Percentiles rank a stretch among this genome's conserved stretches.
phyloP scores from a whole-genome alignment of 768 basidiomycete genomes.

The Psilocybe sp. region DNA sequence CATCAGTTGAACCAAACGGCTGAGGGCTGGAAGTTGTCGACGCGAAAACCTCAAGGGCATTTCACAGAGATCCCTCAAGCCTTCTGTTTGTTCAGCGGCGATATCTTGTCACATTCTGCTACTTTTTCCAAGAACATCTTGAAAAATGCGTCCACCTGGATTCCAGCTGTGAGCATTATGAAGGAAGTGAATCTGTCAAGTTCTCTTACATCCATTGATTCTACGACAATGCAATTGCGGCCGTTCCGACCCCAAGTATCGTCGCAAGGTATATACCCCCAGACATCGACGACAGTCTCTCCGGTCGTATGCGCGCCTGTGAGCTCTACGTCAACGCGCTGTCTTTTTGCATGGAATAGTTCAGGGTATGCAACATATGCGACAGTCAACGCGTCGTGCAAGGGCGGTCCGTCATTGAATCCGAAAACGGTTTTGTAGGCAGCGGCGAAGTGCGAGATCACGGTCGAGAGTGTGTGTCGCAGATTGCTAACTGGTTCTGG shows the following conservation, averaged over 20 bases:
- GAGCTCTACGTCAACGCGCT: constrained; percentile 82
- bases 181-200: background rate
- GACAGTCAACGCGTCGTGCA: constrained; percentile 84
- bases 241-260: constrained; percentile 70
- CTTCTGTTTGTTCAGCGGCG: constrained; percentile 48
- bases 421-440: constrained; percentile 72
- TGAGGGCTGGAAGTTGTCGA: too few relatives aligned
- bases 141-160: constrained; percentile 65
- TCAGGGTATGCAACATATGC: constrained; percentile 72
- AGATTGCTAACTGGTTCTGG: constrained; percentile 43
- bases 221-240: constrained; percentile 74
- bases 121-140: constrained; percentile 61
- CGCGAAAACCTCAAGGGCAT: too few relatives aligned
- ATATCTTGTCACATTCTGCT: constrained; percentile 51
- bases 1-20: too few relatives aligned
- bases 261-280: constrained; percentile 57
- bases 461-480: constrained; percentile 69
- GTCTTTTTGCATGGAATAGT: constrained; percentile 59
- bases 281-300: constrained; percentile 80
- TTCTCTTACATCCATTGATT: constrained; percentile 60
- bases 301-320: constrained; percentile 63
- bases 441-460: constrained; percentile 72
- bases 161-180: background rate
- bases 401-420: constrained; percentile 83
- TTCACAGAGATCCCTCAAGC: too few relatives aligned